A percentile compares a stretch with the other conserved stretches of the same genome.
Conservation (phyloP, 192 early-diverging fungal genomes). For the Anaeromyces robustus region DNA sequence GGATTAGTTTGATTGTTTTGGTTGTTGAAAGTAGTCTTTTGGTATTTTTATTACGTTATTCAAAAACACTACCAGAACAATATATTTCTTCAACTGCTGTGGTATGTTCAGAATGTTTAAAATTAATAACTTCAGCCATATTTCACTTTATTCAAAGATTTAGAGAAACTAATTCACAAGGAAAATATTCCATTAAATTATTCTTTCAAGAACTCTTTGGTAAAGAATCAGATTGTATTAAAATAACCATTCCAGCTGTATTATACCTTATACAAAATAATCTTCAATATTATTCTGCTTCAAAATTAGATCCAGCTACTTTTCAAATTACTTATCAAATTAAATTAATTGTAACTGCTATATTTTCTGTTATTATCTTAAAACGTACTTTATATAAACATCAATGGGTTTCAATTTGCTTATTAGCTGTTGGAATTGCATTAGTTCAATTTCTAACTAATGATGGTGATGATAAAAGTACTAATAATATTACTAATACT, state of each 20-base stretch:
- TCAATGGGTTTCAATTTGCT: conserved; percentile 73
- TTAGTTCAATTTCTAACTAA: conserved; percentile 59
- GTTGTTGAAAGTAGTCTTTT: neutral
- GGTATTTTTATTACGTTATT: conserved; percentile 81
- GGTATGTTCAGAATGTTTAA: conserved; percentile 14
- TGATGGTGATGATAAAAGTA: conserved; percentile 5
- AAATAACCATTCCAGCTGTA: conserved; percentile 76
- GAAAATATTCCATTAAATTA: no score
- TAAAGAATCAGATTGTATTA: conserved; percentile 31
- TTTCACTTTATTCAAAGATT: no score
- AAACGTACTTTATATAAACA: conserved; percentile 37
- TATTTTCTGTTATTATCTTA: conserved; percentile 79
- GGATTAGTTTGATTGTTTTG: no score
- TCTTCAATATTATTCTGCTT: conserved; percentile 79
- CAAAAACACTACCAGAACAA: conserved; percentile 28
- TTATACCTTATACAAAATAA: conserved; percentile 92
- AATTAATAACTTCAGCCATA: no score
- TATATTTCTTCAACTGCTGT: conserved; percentile 89
- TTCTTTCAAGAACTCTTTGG: no score
- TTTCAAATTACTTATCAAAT: conserved; percentile 96
- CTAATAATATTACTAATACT: neutral
- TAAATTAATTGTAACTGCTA: conserved; percentile 87
- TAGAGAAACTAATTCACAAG: no score
- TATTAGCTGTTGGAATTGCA: conserved; percentile 74
- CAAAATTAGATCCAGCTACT: conserved; percentile 75